Conservation (phyloP, 768 basidiomycete genomes). For the Neoboletus brunneissimus region DNA sequence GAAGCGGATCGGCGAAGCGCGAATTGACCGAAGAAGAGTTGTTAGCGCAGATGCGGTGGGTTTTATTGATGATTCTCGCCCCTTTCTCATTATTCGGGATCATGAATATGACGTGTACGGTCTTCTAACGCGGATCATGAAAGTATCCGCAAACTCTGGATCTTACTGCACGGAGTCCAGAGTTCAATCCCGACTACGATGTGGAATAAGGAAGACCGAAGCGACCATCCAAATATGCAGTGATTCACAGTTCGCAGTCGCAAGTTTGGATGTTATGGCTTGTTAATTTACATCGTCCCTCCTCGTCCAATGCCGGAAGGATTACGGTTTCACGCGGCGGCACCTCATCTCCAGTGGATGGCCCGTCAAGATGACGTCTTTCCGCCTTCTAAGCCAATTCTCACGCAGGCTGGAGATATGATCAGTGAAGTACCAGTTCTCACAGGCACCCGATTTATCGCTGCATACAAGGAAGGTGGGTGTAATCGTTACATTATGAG, state of each 20-base stretch:
- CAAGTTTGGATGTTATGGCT: constrained; percentile 51
- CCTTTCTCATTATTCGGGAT: background rate
- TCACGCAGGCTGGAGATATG: constrained; percentile 41
- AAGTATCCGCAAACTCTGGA: constrained; percentile 62
- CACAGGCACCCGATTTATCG: constrained; percentile 50
- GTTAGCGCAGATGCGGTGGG: constrained; percentile 16
- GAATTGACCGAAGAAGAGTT: constrained; percentile 17
- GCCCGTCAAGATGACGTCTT: constrained; percentile 52
- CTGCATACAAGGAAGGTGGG: constrained; percentile 46
- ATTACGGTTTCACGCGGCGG: constrained; percentile 44
- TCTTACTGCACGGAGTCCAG: constrained; percentile 55
- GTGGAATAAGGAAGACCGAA: constrained; percentile 6
- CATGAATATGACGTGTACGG: constrained; percentile 19
- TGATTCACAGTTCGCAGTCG: background rate
- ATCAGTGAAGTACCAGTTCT: constrained; percentile 46
- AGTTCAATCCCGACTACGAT: constrained; percentile 56
- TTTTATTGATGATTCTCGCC: background rate
- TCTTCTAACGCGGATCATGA: constrained; percentile 51
- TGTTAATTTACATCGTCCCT: constrained; percentile 7
- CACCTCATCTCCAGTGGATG: constrained; percentile 48
- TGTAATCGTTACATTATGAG: background rate
- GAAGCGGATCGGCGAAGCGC: constrained; percentile 14
- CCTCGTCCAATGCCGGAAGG: constrained; percentile 35
- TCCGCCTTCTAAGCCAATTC: constrained; percentile 55
- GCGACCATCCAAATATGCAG: background rate